Evolutionary conservation across 208 protist genomes (phyloP).

Genomic region (Acanthamoeba castellanii): DNA sequence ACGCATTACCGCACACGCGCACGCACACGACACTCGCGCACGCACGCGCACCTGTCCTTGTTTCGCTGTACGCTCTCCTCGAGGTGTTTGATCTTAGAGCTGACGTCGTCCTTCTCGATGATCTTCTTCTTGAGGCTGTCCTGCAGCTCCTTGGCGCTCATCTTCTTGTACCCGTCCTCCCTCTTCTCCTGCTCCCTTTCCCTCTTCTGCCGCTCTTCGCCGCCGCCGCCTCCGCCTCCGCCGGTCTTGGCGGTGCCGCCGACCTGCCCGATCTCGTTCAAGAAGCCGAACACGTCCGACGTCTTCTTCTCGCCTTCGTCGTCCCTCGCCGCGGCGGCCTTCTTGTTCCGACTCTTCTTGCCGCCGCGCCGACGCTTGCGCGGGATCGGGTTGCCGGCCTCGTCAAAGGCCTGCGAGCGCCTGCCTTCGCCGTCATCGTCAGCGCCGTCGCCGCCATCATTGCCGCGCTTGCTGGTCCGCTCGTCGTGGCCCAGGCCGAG

Average conservation of each 20-base stretch:
- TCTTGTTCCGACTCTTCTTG: constrained; percentile 1
- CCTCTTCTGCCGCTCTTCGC: background rate
- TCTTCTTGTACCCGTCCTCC: background rate
- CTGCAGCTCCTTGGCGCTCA: background rate
- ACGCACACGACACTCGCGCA: background rate
- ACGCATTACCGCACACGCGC: background rate
- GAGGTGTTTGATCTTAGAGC: background rate
- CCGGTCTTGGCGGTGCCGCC: background rate
- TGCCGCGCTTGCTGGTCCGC: background rate
- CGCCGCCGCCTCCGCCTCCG: background rate
- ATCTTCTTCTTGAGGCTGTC: constrained; percentile 30
- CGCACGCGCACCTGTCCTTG: background rate
- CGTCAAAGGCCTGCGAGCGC: background rate
- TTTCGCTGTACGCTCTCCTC: constrained; percentile 18
- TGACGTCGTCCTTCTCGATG: background rate
- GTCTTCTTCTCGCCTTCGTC: background rate
- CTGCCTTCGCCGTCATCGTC: background rate
- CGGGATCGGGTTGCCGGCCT: constrained; percentile 28
- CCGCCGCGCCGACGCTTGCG: background rate
- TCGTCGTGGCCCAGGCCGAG: constrained; percentile 49
- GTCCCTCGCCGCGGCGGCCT: background rate
- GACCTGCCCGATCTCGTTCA: constrained; percentile 8
- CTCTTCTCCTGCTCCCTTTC: background rate
- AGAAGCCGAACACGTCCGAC: constrained; percentile 24
- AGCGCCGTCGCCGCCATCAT: background rate